phyloP scores from a whole-genome alignment of 2,329 filamentous ascomycete genomes.

The Fusarium nurragi region DNA sequence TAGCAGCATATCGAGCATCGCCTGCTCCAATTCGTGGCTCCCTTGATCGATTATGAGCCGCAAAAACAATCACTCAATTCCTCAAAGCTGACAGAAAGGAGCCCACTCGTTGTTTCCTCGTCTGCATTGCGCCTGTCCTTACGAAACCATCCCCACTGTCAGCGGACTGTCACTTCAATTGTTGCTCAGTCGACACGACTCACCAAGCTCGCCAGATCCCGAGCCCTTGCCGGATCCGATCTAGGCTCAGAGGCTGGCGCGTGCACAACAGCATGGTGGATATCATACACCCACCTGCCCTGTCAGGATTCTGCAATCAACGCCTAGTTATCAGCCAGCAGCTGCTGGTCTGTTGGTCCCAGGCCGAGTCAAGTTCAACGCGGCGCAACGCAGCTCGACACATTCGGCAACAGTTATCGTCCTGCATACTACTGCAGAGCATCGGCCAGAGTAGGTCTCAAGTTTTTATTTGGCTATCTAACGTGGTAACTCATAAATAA shows the following conservation, averaged over 20 bases:
- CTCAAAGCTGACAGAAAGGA: conserved; percentile 25
- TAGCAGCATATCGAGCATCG: conserved; percentile 41
- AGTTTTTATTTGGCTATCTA: conserved; percentile 31
- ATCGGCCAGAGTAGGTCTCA: conserved; percentile 29
- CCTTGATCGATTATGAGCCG: conserved; percentile 37
- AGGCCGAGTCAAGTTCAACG: conserved; percentile 38
- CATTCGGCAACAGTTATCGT: conserved; percentile 41
- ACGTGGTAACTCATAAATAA: conserved; percentile 10
- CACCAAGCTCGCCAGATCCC: conserved; percentile 43
- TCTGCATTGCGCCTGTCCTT: conserved; percentile 26
- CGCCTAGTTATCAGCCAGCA: conserved; percentile 40
- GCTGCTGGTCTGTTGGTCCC: conserved; percentile 43
- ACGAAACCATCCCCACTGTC: conserved; percentile 36
- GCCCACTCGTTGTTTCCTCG: conserved; percentile 26
- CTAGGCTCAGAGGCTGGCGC: conserved; percentile 41
- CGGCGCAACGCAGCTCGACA: conserved; percentile 47
- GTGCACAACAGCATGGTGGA: conserved; percentile 41
- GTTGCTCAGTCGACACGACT: conserved; percentile 44
- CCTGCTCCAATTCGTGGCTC: conserved; percentile 38
- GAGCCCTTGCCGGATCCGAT: conserved; percentile 40
- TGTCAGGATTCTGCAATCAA: conserved; percentile 43
- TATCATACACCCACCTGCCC: conserved; percentile 37
- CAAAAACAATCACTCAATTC: conserved; percentile 33
- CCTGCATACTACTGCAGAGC: conserved; percentile 39
- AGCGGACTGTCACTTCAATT: conserved; percentile 36